Evolutionary conservation across 2,329 filamentous ascomycete genomes (phyloP), one percentile per base, ranked within the genome.

Genomic region (Nemania bipapillata): DNA sequence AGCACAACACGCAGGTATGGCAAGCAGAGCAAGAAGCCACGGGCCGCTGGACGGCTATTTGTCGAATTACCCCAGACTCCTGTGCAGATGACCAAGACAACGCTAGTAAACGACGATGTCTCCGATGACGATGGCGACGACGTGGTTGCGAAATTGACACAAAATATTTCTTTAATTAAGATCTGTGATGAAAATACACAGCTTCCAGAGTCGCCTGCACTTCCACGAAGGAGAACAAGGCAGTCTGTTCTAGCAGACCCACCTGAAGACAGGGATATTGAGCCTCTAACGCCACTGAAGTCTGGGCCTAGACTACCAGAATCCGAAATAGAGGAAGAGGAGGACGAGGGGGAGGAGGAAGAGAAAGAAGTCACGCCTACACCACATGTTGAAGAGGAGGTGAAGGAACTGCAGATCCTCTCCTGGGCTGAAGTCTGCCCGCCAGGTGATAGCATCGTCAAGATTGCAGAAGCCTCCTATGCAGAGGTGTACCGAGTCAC

Each of bases 391-490:
- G n/a, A 65, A 59, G 68, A 73, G 56, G 57, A 68, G 5, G 54
- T 65, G 2, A 68, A 73, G 6, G 72, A 72, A 7, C 77, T 87
- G 17, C 82, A 83, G 3, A 74, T 83, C 4, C 78, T 89, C 47
- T 81, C 82, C 0, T 91, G 89, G 88, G 78, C 83, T 32, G 87
- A 90, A 60, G 81, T 90, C 32, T 87, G 87, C 56, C 84, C 85
- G 0, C 79, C 81, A 0, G 83, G 82, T 17, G 84, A 86, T 73
- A 77, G 78, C 40, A 87, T 90, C 56, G 82, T 83, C 50, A 91
- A 91, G 78, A 90, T 91, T 58, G 88, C 89, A 9, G 89, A 91
- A 75, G 88, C 89, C 4, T 90, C 89, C 1, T 91, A 87, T 72
- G 88, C 89, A 5, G 89, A 91, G 75, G 87, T 91, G 9, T 91